A percentile compares a stretch with the other conserved stretches of the same genome.
phyloP scores from a whole-genome alignment of 225 moss, liverwort and hornwort genomes.

The Climacium dendroides region DNA sequence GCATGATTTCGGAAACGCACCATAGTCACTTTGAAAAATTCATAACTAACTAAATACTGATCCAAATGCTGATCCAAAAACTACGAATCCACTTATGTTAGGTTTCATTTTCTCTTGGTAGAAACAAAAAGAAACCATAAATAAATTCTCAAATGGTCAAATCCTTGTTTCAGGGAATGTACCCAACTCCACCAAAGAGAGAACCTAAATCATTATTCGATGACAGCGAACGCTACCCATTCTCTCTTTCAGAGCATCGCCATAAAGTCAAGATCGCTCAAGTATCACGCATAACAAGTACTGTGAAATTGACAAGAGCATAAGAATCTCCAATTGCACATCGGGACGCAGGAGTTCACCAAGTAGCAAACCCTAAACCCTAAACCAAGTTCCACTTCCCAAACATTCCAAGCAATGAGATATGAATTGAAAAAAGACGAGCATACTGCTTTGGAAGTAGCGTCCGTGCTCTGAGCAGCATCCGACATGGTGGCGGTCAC shows the following conservation, averaged over 20 bases:
- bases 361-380: background rate
- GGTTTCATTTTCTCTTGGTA: background rate
- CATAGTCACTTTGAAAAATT: background rate
- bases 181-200: background rate
- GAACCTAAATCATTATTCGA: background rate
- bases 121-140: too few relatives aligned
- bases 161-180: background rate
- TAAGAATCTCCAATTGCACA: background rate
- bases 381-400: too few relatives aligned
- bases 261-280: background rate
- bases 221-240: background rate
- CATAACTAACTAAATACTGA: background rate
- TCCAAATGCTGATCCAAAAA: too few relatives aligned
- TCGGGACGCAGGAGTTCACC: background rate
- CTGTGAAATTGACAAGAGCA: background rate
- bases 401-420: background rate
- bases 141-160: background rate
- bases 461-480: background rate
- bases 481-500: constrained; percentile 16
- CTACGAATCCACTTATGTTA: background rate
- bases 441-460: constrained; percentile 16
- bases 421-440: background rate
- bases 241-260: background rate
- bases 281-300: background rate
- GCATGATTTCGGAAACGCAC: background rate